phyloP scores from a whole-genome alignment of 2,329 filamentous ascomycete genomes.

The Colletotrichum sp. region DNA sequence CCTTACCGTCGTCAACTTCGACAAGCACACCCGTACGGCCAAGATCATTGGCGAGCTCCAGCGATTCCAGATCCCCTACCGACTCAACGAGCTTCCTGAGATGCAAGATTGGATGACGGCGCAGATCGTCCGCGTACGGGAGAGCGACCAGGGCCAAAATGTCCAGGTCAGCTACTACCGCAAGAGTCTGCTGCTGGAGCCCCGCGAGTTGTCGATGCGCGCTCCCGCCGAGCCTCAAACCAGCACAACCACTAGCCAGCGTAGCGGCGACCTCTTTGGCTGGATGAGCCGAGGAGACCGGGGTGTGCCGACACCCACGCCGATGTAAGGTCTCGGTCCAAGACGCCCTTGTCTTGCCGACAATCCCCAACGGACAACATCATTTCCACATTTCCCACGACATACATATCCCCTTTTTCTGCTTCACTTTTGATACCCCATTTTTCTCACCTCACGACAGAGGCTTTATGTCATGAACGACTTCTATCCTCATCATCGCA shows the following conservation, averaged over 20 bases:
- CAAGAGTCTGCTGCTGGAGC: slow-evolving; percentile 84
- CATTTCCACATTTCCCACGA: slow-evolving; percentile 10
- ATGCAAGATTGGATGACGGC: slow-evolving; percentile 91
- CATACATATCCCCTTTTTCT: slow-evolving; percentile 19
- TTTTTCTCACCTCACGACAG: slow-evolving; percentile 20
- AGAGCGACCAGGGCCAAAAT: slow-evolving; percentile 53
- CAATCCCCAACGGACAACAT: not conserved
- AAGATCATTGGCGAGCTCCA: slow-evolving; percentile 96
- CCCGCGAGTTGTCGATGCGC: slow-evolving; percentile 56
- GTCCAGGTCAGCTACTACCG: slow-evolving; percentile 73
- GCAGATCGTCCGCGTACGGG: slow-evolving; percentile 78
- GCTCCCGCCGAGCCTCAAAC: slow-evolving; percentile 32
- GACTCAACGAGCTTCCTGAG: slow-evolving; percentile 80
- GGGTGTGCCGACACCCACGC: slow-evolving; percentile 22
- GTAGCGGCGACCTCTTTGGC: slow-evolving; percentile 48
- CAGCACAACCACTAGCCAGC: slow-evolving; percentile 24
- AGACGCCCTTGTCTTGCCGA: not conserved
- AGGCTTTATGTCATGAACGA: slow-evolving; percentile 17
- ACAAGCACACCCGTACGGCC: slow-evolving; percentile 93
- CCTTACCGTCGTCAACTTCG: slow-evolving; percentile 91
- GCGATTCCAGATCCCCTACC: slow-evolving; percentile 93
- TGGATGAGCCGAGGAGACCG: slow-evolving; percentile 55
- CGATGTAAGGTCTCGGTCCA: not conserved
- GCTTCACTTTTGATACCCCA: slow-evolving; percentile 38
- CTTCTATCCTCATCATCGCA: not conserved